These are phyloP conservation scores for Phytophthora ramorum DNA, from an alignment of 352 stramenopile species.

Conservation along the genomic window DNA sequence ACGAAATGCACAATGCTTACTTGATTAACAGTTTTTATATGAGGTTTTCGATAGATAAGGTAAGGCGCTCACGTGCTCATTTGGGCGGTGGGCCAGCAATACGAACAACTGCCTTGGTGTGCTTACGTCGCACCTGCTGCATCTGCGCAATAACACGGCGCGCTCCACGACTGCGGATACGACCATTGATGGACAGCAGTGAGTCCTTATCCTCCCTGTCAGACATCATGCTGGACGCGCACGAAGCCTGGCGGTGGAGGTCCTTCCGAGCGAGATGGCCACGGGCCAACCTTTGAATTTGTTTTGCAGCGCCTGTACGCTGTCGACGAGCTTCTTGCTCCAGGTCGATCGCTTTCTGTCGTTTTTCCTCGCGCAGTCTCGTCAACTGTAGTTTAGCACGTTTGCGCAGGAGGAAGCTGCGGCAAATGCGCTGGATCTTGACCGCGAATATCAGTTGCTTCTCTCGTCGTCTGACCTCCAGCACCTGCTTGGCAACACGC, in stretches of 20 bases:
- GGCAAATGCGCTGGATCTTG: conserved; percentile 50
- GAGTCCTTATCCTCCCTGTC: conserved; percentile 44
- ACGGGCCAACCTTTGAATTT: conserved; percentile 59
- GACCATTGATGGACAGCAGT: conserved; percentile 30
- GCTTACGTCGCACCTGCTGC: conserved; percentile 45
- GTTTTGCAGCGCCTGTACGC: conserved; percentile 35
- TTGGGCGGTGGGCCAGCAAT: conserved; percentile 22
- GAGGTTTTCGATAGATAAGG: not conserved
- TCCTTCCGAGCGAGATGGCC: conserved; percentile 41
- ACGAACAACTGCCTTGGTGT: conserved; percentile 50
- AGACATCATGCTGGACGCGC: conserved; percentile 31
- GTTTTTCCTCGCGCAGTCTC: conserved; percentile 26
- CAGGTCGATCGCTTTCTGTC: conserved; percentile 28
- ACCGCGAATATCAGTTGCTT: conserved; percentile 44
- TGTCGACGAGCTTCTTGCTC: conserved; percentile 25
- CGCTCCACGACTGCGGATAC: conserved; percentile 33
- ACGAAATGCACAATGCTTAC: conserved; percentile 19
- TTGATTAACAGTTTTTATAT: conserved; percentile 14
- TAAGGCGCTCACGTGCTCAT: conserved; percentile 1
- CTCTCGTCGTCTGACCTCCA: conserved; percentile 40
- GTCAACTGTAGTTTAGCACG: conserved; percentile 43
- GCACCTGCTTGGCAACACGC: conserved; percentile 46
- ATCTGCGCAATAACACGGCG: conserved; percentile 40
- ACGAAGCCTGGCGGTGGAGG: conserved; percentile 45
- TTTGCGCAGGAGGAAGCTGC: conserved; percentile 40